Evolutionary conservation across 768 basidiomycete genomes (phyloP).

Genomic region (Macrolepiota albuminosa): DNA sequence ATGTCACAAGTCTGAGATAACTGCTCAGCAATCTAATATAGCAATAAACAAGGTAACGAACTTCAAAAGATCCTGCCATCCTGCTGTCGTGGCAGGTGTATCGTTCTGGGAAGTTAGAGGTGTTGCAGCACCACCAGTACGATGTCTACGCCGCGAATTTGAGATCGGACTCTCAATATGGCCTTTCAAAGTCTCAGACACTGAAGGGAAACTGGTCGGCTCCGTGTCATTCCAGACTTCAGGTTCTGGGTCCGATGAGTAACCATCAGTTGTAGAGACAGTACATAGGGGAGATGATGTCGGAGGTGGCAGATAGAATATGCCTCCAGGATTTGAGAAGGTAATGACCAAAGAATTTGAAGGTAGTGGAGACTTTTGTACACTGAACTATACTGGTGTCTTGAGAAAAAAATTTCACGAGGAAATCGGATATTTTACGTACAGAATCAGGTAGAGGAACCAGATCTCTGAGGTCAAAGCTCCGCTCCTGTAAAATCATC

Average conservation of each 20-base stretch:
- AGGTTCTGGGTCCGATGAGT: conserved; percentile 70
- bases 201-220: conserved; percentile 10
- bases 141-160: conserved; percentile 28
- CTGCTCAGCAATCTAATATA: neutral
- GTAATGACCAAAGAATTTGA: conserved; percentile 71
- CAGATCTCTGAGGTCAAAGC: conserved; percentile 54
- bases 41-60: conserved; percentile 28
- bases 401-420: conserved; percentile 11
- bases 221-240: conserved; percentile 40
- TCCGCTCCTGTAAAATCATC: conserved; percentile 66
- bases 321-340: conserved; percentile 55
- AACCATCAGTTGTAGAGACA: conserved; percentile 56
- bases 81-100: conserved; percentile 38
- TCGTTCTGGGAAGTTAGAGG: conserved; percentile 12
- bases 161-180: conserved; percentile 16
- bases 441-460: conserved; percentile 61
- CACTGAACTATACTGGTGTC: conserved; percentile 21
- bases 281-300: conserved; percentile 32
- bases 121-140: conserved; percentile 18
- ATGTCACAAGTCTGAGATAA: conserved; percentile 40
- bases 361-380: conserved; percentile 42
- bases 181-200: conserved; percentile 8
- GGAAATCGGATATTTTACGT: conserved; percentile 20
- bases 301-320: conserved; percentile 51
- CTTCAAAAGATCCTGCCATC: conserved; percentile 70